Percentiles rank a stretch among this genome's conserved stretches.
phyloP scores from a whole-genome alignment of 306 rosid genomes.

The Glycyrrhiza uralensis region DNA sequence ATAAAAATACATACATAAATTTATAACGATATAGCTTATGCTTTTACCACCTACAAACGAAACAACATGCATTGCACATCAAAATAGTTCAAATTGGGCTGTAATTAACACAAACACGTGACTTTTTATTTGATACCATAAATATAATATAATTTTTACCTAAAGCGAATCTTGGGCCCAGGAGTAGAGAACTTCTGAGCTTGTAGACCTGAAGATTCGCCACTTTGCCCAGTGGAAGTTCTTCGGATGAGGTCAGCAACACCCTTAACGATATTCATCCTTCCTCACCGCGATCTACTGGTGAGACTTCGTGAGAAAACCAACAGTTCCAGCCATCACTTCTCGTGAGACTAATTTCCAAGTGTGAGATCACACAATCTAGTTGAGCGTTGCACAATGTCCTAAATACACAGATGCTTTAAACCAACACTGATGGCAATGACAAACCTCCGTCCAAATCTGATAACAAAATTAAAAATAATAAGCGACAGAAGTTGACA shows the following conservation, averaged over 20 bases:
- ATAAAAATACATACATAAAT: neutral
- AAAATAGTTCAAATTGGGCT: neutral
- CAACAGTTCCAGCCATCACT: slow-evolving; percentile 44
- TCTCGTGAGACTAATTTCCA: slow-evolving; percentile 22
- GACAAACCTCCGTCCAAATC: neutral
- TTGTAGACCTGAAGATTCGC: slow-evolving; percentile 64
- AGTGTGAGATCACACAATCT: slow-evolving; percentile 19
- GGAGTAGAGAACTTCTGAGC: slow-evolving; percentile 62
- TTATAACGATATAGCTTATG: neutral
- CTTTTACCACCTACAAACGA: slow-evolving; percentile 4
- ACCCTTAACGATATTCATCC: slow-evolving; percentile 95
- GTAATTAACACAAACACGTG: neutral
- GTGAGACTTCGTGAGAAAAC: slow-evolving; percentile 36
- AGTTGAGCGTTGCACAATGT: slow-evolving; percentile 8
- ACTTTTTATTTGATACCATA: slow-evolving; percentile 6
- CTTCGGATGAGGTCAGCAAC: slow-evolving; percentile 95
- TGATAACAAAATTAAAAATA: neutral
- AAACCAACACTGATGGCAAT: neutral
- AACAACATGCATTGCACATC: slow-evolving; percentile 3
- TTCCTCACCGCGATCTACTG: slow-evolving; percentile 34
- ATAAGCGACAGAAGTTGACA: neutral
- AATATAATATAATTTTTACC: no score
- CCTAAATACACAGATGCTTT: neutral
- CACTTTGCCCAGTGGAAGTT: slow-evolving; percentile 68
- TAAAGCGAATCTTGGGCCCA: slow-evolving; percentile 74